Evolutionary conservation across 1,284 basidiomycete species (phyloP).

Genomic region (Schizopora paradoxa): DNA sequence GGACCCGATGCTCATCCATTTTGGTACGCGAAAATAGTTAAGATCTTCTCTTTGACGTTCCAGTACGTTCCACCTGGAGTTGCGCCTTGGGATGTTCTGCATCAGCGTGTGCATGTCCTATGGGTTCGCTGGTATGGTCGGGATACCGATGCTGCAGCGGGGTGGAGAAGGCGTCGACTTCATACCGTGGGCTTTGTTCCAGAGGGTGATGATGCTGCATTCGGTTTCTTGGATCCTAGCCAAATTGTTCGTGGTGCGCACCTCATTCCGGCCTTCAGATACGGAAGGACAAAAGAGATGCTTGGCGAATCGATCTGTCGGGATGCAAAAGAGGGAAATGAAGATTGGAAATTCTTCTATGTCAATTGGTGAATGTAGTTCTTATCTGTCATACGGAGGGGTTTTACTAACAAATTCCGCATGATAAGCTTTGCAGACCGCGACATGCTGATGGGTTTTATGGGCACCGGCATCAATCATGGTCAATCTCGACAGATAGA

Average conservation of each 20-base stretch:
- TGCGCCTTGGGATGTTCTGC: too few species aligned
- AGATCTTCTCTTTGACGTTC: constrained; percentile 17
- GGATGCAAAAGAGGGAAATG: constrained; percentile 4
- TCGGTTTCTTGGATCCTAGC: constrained; percentile 19
- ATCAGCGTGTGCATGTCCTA: constrained; percentile 11
- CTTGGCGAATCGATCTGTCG: constrained; percentile 1
- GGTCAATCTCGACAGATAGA: not conserved
- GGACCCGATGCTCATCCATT: constrained; percentile 21
- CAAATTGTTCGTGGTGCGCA: constrained; percentile 15
- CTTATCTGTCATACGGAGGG: not conserved
- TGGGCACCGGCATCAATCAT: constrained; percentile 28
- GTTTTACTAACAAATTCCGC: not conserved
- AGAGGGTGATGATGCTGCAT: constrained; percentile 5
- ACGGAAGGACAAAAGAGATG: constrained; percentile 2
- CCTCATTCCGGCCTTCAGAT: constrained; percentile 17
- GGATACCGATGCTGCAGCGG: not conserved
- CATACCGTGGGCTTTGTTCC: constrained; percentile 15
- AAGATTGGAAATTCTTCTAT: constrained; percentile 22
- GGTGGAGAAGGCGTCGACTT: not conserved
- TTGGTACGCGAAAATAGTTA: constrained; percentile 30
- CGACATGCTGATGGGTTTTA: constrained; percentile 31
- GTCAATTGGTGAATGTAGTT: constrained; percentile 20
- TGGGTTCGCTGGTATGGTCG: constrained; percentile 16
- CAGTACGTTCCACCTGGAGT: not conserved
- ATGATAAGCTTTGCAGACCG: constrained; percentile 30